Conservation (phyloP, 2,329 filamentous ascomycete genomes). For the Ambrosiella cleistominuta region DNA sequence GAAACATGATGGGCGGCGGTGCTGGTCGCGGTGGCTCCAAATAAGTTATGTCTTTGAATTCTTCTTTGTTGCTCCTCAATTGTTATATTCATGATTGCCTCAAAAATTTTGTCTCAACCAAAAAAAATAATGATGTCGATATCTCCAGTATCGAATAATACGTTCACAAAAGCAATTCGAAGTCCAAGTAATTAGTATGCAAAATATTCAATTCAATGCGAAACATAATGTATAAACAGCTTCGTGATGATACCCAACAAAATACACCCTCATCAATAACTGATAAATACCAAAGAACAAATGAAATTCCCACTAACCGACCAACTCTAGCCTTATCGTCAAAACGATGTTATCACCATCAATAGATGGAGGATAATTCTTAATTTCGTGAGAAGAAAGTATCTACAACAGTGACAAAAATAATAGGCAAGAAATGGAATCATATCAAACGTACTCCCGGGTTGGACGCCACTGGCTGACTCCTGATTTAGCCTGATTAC, state of each 20-base stretch:
- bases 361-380: not conserved
- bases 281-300: not conserved
- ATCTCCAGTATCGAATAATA: not conserved
- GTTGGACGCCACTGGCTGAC: not conserved
- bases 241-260: not conserved
- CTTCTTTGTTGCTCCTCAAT: not conserved
- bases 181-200: too few species aligned
- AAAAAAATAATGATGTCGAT: not conserved
- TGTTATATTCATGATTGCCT: not conserved
- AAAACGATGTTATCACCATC: too few species aligned
- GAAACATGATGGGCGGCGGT: conserved; percentile 28
- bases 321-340: not conserved
- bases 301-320: not conserved
- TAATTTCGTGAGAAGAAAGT: not conserved
- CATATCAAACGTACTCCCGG: not conserved
- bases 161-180: not conserved
- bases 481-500: not conserved
- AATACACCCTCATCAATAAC: not conserved
- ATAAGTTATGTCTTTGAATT: not conserved
- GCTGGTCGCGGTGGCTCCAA: conserved; percentile 15
- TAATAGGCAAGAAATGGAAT: not conserved
- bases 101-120: not conserved
- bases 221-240: not conserved
- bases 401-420: not conserved
- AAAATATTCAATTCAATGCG: not conserved